Evolutionary conservation across 2,329 filamentous ascomycete species (phyloP), one percentile per base, ranked within the genome.

Genomic region (Stemphylium beticola): DNA sequence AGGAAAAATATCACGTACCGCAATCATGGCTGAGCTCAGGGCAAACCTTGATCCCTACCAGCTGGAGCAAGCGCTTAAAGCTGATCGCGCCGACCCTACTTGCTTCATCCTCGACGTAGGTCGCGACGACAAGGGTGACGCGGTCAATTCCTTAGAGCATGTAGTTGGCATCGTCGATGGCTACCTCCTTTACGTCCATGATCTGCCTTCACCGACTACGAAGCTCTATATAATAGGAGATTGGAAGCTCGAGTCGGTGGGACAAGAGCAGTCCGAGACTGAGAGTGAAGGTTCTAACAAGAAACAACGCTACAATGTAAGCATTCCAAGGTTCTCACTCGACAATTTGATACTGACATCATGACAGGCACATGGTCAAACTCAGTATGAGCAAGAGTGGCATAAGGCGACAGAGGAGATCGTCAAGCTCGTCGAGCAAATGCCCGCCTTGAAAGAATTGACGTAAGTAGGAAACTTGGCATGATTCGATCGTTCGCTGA

Each of bases 141-240:
- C 32, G 2, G 49, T 58, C 8, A 45, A 42, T 2, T 68, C 67
- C 11, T 44, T 64, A 5, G 39, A 54, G 22, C 51, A 55, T 31
- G 29, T 68, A 0, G 29, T 18, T 14, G 17, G 49, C 2, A 36
- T 49, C 1, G 46, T 68, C 7, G 47, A 61, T 4, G 11, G 42
- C 20, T 53, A 51, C 5, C 26, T 64, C 49, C 14, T 40, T 22
- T n/a, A 57, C 1, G 32, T 51, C 17, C n/a, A 45, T 2, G 41
- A 56, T 11, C 17, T 10, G 2, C 6, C 37, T 11, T 5, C n/a
- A 4, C 37, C 57, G 6, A 26, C 34, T 26, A 69, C 53, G 2
- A 71, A 70, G 48, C 41, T 73, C 4, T 68, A 72, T 37, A 46
- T 74, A 15, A 24, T 66, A 1, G 71, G 71, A 6, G 58, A 64